These are phyloP conservation scores for Alternaria sp. DNA, from an alignment of 2,329 filamentous ascomycete species.

Conservation along the genomic window DNA sequence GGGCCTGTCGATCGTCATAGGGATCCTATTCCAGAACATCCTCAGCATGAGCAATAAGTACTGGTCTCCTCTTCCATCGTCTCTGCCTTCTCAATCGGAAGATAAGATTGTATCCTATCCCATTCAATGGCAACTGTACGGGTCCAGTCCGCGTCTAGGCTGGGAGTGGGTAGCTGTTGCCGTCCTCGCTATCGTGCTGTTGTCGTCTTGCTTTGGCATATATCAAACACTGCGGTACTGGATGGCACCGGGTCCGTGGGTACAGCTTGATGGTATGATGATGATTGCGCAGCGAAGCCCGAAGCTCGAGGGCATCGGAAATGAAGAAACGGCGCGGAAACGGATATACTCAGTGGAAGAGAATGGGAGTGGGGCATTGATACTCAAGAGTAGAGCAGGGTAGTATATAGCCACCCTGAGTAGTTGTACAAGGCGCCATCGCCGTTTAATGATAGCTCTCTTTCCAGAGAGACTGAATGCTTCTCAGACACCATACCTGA, in stretches of 20 bases:
- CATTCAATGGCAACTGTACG: constrained; percentile 15
- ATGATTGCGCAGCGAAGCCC: constrained; percentile 6
- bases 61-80: neutral
- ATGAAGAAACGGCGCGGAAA: neutral
- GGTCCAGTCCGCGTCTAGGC: neutral
- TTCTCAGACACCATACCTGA: constrained; percentile 34
- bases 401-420: neutral
- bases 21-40: constrained; percentile 5
- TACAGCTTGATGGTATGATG: constrained; percentile 3
- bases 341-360: neutral
- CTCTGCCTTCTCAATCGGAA: neutral
- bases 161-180: constrained; percentile 9
- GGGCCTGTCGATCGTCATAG: constrained; percentile 4
- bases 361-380: neutral
- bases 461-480: neutral
- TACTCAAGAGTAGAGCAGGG: constrained; percentile 1
- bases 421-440: neutral
- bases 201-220: neutral
- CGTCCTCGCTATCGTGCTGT: neutral
- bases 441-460: neutral
- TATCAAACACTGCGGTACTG: neutral
- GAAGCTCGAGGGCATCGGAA: neutral
- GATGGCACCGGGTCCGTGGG: constrained; percentile 4
- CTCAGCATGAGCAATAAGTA: constrained; percentile 5
- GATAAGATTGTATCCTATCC: constrained; percentile 1